Conservation (phyloP, 192 early-diverging fungal genomes). For the Backusella mclennaniae region DNA sequence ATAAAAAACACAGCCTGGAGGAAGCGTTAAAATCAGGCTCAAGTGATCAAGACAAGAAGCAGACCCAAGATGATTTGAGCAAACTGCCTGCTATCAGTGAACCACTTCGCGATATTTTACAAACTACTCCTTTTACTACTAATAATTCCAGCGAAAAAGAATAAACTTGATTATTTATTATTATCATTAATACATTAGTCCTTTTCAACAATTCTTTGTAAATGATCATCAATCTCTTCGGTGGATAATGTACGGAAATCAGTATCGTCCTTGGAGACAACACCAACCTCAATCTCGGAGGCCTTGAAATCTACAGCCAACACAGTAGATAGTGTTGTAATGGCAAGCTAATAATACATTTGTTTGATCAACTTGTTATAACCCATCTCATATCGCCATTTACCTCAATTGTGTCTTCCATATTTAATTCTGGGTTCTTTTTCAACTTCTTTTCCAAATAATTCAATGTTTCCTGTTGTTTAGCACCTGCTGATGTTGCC, state of each 20-base stretch:
- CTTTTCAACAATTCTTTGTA: slow-evolving; percentile 85
- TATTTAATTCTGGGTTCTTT: slow-evolving; percentile 74
- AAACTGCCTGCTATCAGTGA: slow-evolving; percentile 5
- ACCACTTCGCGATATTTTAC: background rate
- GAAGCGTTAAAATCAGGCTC: background rate
- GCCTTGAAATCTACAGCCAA: slow-evolving; percentile 96
- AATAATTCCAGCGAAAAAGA: background rate
- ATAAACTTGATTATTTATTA: background rate
- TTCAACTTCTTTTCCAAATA: slow-evolving; percentile 98
- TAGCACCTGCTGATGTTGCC: slow-evolving; percentile 94
- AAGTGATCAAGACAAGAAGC: background rate
- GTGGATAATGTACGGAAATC: slow-evolving; percentile 76
- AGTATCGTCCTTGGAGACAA: slow-evolving; percentile 75
- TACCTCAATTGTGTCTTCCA: slow-evolving; percentile 93
- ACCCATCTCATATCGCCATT: background rate
- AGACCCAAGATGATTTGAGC: background rate
- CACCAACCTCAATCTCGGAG: slow-evolving; percentile 92
- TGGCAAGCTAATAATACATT: slow-evolving; percentile 67
- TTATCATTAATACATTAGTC: slow-evolving; percentile 50
- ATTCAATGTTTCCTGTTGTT: slow-evolving; percentile 94
- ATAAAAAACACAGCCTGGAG: slow-evolving; percentile 20
- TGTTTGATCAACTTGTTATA: background rate
- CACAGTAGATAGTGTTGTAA: slow-evolving; percentile 90
- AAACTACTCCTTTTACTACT: background rate
- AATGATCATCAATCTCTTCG: slow-evolving; percentile 86